Percentiles rank a stretch among this genome's conserved stretches.
phyloP scores from a whole-genome alignment of 1,139 yeast genomes.

The Blastobotrys malaysiensis region DNA sequence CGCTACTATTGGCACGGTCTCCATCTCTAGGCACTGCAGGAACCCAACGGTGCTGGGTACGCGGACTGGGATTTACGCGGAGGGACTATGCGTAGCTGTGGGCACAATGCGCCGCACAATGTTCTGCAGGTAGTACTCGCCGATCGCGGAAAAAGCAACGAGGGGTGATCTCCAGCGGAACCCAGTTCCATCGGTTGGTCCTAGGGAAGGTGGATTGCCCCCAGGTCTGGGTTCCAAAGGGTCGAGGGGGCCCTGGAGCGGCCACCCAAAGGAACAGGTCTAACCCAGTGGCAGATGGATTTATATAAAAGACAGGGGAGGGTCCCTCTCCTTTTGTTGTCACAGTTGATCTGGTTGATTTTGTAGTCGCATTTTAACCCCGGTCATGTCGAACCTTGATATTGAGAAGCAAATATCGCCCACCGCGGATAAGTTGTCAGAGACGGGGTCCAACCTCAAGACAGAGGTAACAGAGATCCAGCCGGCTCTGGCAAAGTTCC shows the following conservation, averaged over 20 bases:
- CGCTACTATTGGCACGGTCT: neutral
- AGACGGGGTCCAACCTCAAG: neutral
- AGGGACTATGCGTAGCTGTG: neutral
- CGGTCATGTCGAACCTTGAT: neutral
- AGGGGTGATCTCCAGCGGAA: neutral
- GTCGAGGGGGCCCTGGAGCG: neutral
- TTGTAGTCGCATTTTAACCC: too few species aligned
- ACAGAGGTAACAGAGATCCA: neutral
- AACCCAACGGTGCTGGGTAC: neutral
- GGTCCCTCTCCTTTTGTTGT: neutral
- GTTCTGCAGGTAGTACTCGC: neutral
- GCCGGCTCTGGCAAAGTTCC: conserved; percentile 4
- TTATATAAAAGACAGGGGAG: neutral
- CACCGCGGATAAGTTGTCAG: neutral
- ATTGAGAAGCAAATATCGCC: neutral
- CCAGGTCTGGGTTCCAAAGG: neutral
- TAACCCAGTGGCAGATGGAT: neutral
- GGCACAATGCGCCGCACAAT: neutral
- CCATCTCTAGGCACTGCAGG: neutral
- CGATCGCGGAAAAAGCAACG: neutral
- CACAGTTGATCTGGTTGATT: neutral
- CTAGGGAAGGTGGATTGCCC: neutral
- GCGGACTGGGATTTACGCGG: neutral
- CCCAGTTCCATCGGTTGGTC: neutral
- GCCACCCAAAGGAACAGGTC: neutral